Conservation (phyloP, 345 rosid species). For the Eucalyptus curtisii region DNA sequence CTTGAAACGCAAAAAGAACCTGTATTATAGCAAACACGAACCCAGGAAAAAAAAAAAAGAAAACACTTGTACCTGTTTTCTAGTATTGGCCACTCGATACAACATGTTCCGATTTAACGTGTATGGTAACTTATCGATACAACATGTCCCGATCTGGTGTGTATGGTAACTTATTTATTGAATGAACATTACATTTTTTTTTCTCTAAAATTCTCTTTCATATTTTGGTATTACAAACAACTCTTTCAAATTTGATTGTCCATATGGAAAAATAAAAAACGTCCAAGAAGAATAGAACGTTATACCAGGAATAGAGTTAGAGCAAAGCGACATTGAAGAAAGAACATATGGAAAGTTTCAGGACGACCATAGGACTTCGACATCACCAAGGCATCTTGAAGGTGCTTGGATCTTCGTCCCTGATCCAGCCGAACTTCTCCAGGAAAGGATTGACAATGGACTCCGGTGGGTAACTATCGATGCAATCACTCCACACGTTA, state of each 20-base stretch:
- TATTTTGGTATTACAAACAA: neutral
- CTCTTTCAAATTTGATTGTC: neutral
- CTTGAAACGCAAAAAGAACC: neutral
- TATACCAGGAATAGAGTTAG: neutral
- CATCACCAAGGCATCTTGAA: conserved; percentile 24
- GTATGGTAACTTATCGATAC: neutral
- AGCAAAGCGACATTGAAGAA: neutral
- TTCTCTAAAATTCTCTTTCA: neutral
- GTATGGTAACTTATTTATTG: neutral
- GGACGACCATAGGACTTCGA: neutral
- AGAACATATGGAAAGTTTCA: neutral
- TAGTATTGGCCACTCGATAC: neutral
- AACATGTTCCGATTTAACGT: neutral
- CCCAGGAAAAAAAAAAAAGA: neutral
- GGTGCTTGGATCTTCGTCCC: conserved; percentile 50
- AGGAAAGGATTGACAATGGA: conserved; percentile 59
- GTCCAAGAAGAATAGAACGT: neutral
- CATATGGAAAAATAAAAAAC: neutral
- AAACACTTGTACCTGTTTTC: neutral
- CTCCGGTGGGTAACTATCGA: conserved; percentile 59
- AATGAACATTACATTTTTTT: neutral
- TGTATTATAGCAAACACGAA: neutral
- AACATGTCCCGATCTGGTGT: neutral
- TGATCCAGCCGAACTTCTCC: conserved; percentile 91
- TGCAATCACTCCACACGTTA: conserved; percentile 56